A percentile compares a stretch with the other conserved stretches of the same genome.
Evolutionary conservation across 495 filamentous ascomycete genomes (phyloP).

Genomic region (Penicillium steckii): DNA sequence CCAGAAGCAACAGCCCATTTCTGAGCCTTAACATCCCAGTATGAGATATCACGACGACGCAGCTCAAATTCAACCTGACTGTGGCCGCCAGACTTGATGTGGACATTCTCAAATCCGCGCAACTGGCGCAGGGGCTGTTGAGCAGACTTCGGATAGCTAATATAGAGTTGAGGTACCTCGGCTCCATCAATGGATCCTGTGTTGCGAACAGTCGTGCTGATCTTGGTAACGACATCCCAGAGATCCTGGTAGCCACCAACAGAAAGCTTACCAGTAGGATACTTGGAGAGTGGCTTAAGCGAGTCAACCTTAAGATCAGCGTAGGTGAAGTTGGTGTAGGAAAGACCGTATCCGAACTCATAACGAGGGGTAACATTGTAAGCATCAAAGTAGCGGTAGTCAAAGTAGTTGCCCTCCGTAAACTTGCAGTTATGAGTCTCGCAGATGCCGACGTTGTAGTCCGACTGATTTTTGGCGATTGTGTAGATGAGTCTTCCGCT

Average conservation of each 20-base stretch:
- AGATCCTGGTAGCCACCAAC: constrained; percentile 54
- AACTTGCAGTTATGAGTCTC: constrained; percentile 41
- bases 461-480: constrained; percentile 64
- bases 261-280: constrained; percentile 17
- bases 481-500: constrained; percentile 69
- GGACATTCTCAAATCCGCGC: constrained; percentile 54
- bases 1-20: constrained; percentile 43
- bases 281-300: neutral
- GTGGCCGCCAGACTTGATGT: constrained; percentile 43
- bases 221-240: constrained; percentile 51
- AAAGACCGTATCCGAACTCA: constrained; percentile 66
- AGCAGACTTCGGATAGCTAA: constrained; percentile 46
- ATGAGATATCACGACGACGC: constrained; percentile 58
- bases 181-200: constrained; percentile 47
- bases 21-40: constrained; percentile 59
- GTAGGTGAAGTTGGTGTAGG: constrained; percentile 60
- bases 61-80: constrained; percentile 48
- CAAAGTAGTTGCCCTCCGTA: constrained; percentile 57
- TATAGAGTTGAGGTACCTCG: constrained; percentile 63
- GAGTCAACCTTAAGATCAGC: constrained; percentile 33
- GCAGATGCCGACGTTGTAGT: constrained; percentile 46
- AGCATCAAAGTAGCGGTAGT: constrained; percentile 56
- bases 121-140: constrained; percentile 26
- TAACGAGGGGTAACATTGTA: constrained; percentile 57
- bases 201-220: constrained; percentile 54